phyloP scores from a whole-genome alignment of 83 land plant genomes.

The Picea abies region DNA sequence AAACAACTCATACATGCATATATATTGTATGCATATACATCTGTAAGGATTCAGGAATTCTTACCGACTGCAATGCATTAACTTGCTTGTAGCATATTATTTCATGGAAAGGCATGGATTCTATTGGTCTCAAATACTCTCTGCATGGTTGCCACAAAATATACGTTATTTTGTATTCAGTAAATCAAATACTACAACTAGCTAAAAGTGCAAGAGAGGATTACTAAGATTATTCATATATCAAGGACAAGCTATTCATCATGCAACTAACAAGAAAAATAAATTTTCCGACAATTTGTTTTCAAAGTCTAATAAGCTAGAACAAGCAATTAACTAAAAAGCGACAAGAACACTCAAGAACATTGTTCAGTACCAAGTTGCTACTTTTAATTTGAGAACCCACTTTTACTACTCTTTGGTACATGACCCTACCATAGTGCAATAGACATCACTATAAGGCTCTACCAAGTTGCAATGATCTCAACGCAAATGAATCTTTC shows the following conservation, averaged over 20 bases:
- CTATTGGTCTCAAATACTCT: conserved; percentile 50
- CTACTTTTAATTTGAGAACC: neutral
- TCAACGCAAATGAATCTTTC: neutral
- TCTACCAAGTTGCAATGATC: neutral
- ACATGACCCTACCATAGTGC: neutral
- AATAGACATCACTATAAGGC: neutral
- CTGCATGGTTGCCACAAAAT: conserved; percentile 27
- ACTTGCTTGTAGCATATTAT: conserved; percentile 61
- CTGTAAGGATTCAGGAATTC: neutral
- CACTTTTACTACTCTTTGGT: neutral
- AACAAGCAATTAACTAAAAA: neutral
- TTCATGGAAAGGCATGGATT: conserved; percentile 63
- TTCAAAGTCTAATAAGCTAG: neutral
- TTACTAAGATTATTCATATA: too few relatives aligned
- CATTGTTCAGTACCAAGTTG: neutral
- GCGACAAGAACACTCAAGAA: neutral
- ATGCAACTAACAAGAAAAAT: too few relatives aligned
- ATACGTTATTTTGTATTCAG: neutral
- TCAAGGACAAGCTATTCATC: too few relatives aligned
- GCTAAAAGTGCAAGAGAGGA: neutral
- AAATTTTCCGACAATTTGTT: too few relatives aligned
- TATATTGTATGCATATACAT: neutral
- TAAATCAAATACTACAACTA: neutral
- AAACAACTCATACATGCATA: neutral
- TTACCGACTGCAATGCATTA: conserved; percentile 53